A percentile compares a stretch with the other conserved stretches of the same genome.
Conservation (phyloP, 140 eudicot species). For the Anethum foeniculum region DNA sequence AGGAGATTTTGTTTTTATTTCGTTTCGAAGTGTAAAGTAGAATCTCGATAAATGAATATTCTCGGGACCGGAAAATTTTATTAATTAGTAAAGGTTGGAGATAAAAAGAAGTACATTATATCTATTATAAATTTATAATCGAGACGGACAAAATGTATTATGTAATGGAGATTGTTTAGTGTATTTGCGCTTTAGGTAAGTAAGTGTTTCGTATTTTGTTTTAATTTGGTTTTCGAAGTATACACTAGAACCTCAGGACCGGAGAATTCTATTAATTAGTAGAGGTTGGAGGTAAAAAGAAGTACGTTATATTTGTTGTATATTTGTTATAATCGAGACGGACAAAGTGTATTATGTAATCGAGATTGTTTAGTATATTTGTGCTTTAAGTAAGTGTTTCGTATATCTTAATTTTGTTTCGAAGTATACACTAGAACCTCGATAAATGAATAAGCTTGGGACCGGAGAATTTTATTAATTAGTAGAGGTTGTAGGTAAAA, state of each 20-base stretch:
- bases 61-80: neutral
- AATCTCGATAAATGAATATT: too few relatives aligned
- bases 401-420: too few relatives aligned
- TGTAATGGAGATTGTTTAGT: neutral
- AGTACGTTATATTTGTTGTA: neutral
- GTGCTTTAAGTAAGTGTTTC: too few relatives aligned
- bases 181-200: neutral
- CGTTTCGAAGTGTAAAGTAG: neutral
- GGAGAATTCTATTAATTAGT: too few relatives aligned
- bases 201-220: neutral
- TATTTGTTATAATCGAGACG: neutral
- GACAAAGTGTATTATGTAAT: neutral
- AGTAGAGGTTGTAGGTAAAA: neutral
- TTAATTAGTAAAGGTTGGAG: neutral
- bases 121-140: neutral
- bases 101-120: too few relatives aligned
- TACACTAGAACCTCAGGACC: too few relatives aligned
- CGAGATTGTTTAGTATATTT: neutral
- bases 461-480: neutral
- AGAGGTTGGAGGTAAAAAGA: too few relatives aligned
- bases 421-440: too few relatives aligned
- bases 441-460: too few relatives aligned
- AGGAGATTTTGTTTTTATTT: neutral
- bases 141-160: neutral
- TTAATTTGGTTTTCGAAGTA: too few relatives aligned